Evolutionary conservation across 805 yeast species (phyloP).

Genomic region (Blastobotrys terrestris): DNA sequence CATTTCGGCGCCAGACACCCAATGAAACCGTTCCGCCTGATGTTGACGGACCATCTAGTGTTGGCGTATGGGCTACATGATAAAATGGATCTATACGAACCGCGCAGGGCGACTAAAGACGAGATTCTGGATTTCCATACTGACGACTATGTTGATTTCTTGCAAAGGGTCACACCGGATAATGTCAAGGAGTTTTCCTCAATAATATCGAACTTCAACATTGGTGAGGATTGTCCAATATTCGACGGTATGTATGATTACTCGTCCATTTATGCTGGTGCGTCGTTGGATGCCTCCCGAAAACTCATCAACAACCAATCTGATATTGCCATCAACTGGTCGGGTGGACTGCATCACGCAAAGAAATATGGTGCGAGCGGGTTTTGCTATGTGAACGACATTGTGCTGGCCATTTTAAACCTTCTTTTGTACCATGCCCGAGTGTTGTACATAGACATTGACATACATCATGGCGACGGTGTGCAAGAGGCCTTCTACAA

Average conservation of each 20-base stretch:
- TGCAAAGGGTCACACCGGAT: conserved; percentile 72
- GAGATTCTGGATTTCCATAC: conserved; percentile 81
- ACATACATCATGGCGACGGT: conserved; percentile 92
- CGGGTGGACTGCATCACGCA: conserved; percentile 93
- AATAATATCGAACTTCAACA: conserved; percentile 49
- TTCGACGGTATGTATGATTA: conserved; percentile 94
- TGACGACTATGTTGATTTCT: conserved; percentile 75
- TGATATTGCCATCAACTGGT: conserved; percentile 88
- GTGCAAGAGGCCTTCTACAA: conserved; percentile 92
- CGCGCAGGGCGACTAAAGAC: conserved; percentile 73
- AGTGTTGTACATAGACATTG: conserved; percentile 82
- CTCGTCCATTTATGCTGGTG: conserved; percentile 80
- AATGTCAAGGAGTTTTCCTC: conserved; percentile 53
- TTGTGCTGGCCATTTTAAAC: conserved; percentile 77
- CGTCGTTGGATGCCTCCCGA: conserved; percentile 85
- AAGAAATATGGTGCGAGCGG: conserved; percentile 87
- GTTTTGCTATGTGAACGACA: conserved; percentile 86
- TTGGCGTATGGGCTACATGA: conserved; percentile 79
- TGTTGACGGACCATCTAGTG: conserved; percentile 90
- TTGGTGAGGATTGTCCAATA: conserved; percentile 92
- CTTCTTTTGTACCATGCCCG: conserved; percentile 77
- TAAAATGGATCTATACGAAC: conserved; percentile 82
- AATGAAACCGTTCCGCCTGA: conserved; percentile 94
- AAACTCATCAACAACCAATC: conserved; percentile 74
- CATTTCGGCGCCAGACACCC: conserved; percentile 95